phyloP scores from a whole-genome alignment of 371 early-diverging fungal genomes.

The Rhizopus sp. region DNA sequence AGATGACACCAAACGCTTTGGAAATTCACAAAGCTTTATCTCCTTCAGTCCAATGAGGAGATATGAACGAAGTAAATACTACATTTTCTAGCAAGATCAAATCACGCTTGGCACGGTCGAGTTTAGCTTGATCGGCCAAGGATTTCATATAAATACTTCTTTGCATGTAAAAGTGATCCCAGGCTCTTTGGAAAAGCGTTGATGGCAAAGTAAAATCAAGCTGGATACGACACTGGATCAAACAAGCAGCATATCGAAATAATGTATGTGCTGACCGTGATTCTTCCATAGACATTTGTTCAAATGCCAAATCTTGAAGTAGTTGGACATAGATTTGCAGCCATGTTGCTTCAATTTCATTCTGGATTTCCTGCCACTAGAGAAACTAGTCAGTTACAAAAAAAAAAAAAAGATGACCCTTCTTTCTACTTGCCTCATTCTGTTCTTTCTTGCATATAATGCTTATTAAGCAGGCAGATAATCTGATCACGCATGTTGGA shows the following conservation, averaged over 20 bases:
- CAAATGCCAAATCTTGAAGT: slow-evolving; percentile 12
- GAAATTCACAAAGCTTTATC: no score
- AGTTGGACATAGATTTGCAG: slow-evolving; percentile 3
- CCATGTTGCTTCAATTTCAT: slow-evolving; percentile 5
- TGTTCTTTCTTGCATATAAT: no score
- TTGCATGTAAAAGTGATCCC: slow-evolving; percentile 16
- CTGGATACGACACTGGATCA: slow-evolving; percentile 1
- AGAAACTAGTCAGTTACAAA: no score
- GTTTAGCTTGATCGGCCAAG: not conserved
- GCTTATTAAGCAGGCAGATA: no score
- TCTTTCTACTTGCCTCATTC: no score
- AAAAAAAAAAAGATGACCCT: no score
- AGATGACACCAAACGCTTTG: no score
- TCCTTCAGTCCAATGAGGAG: not conserved
- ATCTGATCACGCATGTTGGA: no score
- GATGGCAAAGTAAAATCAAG: not conserved
- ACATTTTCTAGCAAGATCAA: not conserved
- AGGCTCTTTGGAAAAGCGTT: slow-evolving; percentile 1
- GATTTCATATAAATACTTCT: slow-evolving; percentile 16
- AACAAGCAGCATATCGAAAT: slow-evolving; percentile 7
- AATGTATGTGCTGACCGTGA: slow-evolving; percentile 4
- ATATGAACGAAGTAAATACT: not conserved
- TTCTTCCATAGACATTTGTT: not conserved
- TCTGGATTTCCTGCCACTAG: no score
- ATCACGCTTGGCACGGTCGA: not conserved